Base-by-base conservation (phyloP, 2,329 filamentous ascomycete genomes). In the Shiraia bambusicola region DNA sequence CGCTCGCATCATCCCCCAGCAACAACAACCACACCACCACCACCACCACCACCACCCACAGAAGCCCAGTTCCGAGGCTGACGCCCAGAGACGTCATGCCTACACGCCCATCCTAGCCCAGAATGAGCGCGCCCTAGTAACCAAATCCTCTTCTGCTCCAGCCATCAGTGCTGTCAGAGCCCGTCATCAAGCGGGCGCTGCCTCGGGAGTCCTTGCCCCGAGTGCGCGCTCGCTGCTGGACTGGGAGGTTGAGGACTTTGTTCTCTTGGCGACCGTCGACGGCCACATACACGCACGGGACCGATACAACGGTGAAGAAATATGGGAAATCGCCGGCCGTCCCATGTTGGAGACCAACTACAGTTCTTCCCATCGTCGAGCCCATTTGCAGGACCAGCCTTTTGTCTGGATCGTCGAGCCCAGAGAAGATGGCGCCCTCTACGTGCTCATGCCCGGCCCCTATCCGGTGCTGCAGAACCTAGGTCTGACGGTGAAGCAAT, bases 211-310 rank as follows among this genome's bases (percentile, higher is more conserved):
- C 62, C 64, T 75, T 43, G 81, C 86, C 76, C 79, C 80, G 57
- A 61, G 63, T 86, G 92, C 90, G 91, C 91, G 92, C 83, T 94
- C 86, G 79, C 79, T 97, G 81, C 86, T 91, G 82, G 92, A 96
- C 76, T 97, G 92, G 92, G 89, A 96, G 87, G 91, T 96, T 76
- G 92, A 97, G 88, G 91, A 97, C 79, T 95, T 96, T 82, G 88
- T 97, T 76, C 88, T 98, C 78, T 79, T 98, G 87, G 92, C 93
- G 88, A 97, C 93, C 81, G 88, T 97, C 82, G 91, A 97, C 79
- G 93, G 93, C 79, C 88, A 89, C 69, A 82, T 97, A 63, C 88
- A 95, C 75, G 91, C 92, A 69, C 84, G 84, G 70, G 89, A 96
- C 75, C 83, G 93, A 62, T 87, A 85, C 67, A 93, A 87, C 37